These are phyloP conservation scores for Boletus subparvulus DNA, from an alignment of 768 basidiomycete species.

Conservation along the genomic window DNA sequence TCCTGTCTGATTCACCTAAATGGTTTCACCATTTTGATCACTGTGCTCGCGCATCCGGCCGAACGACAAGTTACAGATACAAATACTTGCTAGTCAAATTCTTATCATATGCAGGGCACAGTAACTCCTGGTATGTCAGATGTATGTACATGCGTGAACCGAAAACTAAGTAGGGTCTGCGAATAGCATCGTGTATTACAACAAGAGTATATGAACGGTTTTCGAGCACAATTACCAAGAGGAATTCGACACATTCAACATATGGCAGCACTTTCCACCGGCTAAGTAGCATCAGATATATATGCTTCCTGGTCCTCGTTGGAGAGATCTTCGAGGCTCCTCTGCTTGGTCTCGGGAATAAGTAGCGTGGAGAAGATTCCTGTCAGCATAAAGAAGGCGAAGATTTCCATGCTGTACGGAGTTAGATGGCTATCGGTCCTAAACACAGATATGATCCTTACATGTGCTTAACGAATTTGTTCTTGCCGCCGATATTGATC, in stretches of 20 bases:
- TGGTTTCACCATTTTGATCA: neutral
- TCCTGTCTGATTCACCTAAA: neutral
- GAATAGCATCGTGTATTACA: conserved; percentile 9
- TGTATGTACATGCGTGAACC: neutral
- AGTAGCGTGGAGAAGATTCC: conserved; percentile 81
- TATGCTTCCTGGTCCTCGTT: conserved; percentile 69
- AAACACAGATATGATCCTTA: conserved; percentile 34
- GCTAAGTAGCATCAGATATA: conserved; percentile 34
- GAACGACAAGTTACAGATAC: neutral
- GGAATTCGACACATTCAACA: neutral
- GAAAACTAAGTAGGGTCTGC: neutral
- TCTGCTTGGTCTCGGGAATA: conserved; percentile 74
- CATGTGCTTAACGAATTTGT: conserved; percentile 67
- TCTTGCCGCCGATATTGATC: conserved; percentile 65
- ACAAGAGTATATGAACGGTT: neutral
- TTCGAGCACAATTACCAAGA: neutral
- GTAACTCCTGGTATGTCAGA: neutral
- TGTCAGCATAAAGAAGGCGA: conserved; percentile 85
- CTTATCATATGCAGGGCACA: neutral
- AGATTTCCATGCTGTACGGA: conserved; percentile 61
- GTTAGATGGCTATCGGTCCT: neutral
- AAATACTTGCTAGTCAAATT: neutral
- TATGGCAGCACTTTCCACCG: neutral
- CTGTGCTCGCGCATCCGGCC: neutral
- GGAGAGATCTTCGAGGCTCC: conserved; percentile 68